These are phyloP conservation scores for Glarea lozoyensis DNA, from an alignment of 495 filamentous ascomycete genomes.

Conservation along the genomic window DNA sequence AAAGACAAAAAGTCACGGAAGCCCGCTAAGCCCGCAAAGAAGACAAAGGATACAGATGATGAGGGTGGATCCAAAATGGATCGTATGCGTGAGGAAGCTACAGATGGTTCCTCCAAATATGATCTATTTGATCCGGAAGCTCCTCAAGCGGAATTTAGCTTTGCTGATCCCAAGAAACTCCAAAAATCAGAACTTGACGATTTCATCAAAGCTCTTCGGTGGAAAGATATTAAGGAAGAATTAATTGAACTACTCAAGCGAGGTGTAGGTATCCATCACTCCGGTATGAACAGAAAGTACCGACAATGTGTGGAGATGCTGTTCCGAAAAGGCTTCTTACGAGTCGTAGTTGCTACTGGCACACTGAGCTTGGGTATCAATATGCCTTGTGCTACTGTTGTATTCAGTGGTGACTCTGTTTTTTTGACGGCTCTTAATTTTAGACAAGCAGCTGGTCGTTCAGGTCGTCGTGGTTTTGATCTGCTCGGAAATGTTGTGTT, in stretches of 20 bases:
- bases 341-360: slow-evolving; percentile 69
- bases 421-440: slow-evolving; percentile 67
- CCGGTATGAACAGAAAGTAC: slow-evolving; percentile 70
- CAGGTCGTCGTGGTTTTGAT: slow-evolving; percentile 74
- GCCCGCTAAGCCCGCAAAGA: slow-evolving; percentile 22
- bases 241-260: slow-evolving; percentile 48
- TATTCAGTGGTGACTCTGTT: slow-evolving; percentile 65
- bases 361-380: slow-evolving; percentile 73
- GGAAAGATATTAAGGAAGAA: slow-evolving; percentile 33
- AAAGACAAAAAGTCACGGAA: slow-evolving; percentile 29
- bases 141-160: slow-evolving; percentile 52
- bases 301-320: slow-evolving; percentile 63
- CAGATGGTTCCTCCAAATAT: slow-evolving; percentile 41
- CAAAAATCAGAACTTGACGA: slow-evolving; percentile 41
- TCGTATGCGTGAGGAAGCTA: slow-evolving; percentile 40
- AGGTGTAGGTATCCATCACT: slow-evolving; percentile 69
- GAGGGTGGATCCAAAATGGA: slow-evolving; percentile 42
- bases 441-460: slow-evolving; percentile 66
- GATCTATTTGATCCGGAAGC: slow-evolving; percentile 56
- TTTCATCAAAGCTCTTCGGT: slow-evolving; percentile 34
- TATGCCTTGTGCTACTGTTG: slow-evolving; percentile 76
- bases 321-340: slow-evolving; percentile 63
- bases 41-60: slow-evolving; percentile 32
- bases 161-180: slow-evolving; percentile 51
- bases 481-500: slow-evolving; percentile 75